Conservation (phyloP, 2,329 filamentous ascomycete genomes). For the Juglanconis juglandina region DNA sequence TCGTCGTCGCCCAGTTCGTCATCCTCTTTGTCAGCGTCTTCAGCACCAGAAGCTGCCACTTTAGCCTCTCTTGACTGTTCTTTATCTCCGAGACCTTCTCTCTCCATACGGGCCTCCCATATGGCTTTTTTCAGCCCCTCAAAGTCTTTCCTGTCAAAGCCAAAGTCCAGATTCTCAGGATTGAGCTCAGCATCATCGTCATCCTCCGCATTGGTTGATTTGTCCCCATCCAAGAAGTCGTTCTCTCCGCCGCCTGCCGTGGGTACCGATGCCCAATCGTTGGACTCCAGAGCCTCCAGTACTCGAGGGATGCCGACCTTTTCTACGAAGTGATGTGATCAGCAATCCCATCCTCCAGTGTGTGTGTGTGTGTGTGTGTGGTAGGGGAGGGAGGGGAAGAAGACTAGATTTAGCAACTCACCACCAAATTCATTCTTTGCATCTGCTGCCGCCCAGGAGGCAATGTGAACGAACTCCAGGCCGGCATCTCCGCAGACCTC, state of each 20-base stretch:
- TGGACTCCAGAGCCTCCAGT: constrained; percentile 60
- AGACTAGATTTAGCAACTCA: too few relatives aligned
- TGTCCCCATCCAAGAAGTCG: constrained; percentile 25
- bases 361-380: too few relatives aligned
- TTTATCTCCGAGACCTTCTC: constrained; percentile 20
- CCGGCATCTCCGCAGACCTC: too few relatives aligned
- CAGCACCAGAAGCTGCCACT: neutral
- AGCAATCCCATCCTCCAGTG: neutral
- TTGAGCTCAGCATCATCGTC: constrained; percentile 37
- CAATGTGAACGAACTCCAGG: too few relatives aligned
- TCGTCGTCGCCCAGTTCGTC: constrained; percentile 43
- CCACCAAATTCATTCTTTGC: too few relatives aligned
- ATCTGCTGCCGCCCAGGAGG: too few relatives aligned
- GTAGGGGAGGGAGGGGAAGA: too few relatives aligned
- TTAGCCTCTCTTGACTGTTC: constrained; percentile 1
- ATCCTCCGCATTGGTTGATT: constrained; percentile 21
- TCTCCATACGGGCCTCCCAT: constrained; percentile 37
- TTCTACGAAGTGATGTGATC: constrained; percentile 36
- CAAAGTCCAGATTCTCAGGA: constrained; percentile 48
- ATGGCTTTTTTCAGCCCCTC: constrained; percentile 51
- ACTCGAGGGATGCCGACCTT: constrained; percentile 56
- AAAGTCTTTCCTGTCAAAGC: constrained; percentile 51
- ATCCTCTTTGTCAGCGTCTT: constrained; percentile 29
- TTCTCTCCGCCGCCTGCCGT: constrained; percentile 27
- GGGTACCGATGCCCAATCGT: constrained; percentile 55